These are phyloP conservation scores for Rugonectria rugulosa DNA, from an alignment of 2,329 filamentous ascomycete genomes.

Conservation along the genomic window DNA sequence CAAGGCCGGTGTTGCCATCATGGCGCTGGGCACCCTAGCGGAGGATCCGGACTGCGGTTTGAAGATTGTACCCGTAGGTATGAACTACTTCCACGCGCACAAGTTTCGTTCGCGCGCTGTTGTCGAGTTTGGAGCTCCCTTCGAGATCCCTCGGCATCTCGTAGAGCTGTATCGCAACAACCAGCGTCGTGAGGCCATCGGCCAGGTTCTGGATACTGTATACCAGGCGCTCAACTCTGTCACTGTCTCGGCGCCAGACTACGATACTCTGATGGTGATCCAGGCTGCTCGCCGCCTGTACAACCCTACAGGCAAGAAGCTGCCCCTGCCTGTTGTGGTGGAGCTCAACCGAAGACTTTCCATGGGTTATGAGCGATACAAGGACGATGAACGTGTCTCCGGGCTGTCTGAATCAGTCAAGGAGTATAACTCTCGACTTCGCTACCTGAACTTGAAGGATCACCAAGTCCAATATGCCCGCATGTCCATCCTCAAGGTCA, in stretches of 20 bases:
- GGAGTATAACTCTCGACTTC: slow-evolving; percentile 86
- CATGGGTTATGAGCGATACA: slow-evolving; percentile 90
- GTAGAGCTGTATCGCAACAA: slow-evolving; percentile 86
- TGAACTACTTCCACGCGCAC: slow-evolving; percentile 99
- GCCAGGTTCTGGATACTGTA: slow-evolving; percentile 83
- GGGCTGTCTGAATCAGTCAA: slow-evolving; percentile 77
- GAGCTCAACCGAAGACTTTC: slow-evolving; percentile 92
- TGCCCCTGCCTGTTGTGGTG: slow-evolving; percentile 89
- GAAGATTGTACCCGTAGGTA: slow-evolving; percentile 94
- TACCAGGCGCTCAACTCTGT: slow-evolving; percentile 86
- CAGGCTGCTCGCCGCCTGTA: slow-evolving; percentile 94
- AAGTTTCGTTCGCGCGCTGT: slow-evolving; percentile 97
- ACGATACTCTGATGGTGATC: slow-evolving; percentile 95
- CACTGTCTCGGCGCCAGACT: slow-evolving; percentile 91
- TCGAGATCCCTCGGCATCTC: slow-evolving; percentile 83
- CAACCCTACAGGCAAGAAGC: slow-evolving; percentile 91
- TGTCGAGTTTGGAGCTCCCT: slow-evolving; percentile 90
- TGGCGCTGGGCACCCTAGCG: slow-evolving; percentile 90
- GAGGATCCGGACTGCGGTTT: slow-evolving; percentile 86
- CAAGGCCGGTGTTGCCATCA: slow-evolving; percentile 97
- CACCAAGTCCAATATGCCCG: slow-evolving; percentile 94
- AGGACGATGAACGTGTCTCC: slow-evolving; percentile 85
- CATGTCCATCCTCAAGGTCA: slow-evolving; percentile 78
- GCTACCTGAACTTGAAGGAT: slow-evolving; percentile 86
- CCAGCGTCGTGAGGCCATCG: slow-evolving; percentile 86